Percentiles rank a stretch among this genome's conserved stretches.
These are phyloP conservation scores for Phylloporus arenicola DNA, from an alignment of 768 basidiomycete genomes.

Conservation along the genomic window DNA sequence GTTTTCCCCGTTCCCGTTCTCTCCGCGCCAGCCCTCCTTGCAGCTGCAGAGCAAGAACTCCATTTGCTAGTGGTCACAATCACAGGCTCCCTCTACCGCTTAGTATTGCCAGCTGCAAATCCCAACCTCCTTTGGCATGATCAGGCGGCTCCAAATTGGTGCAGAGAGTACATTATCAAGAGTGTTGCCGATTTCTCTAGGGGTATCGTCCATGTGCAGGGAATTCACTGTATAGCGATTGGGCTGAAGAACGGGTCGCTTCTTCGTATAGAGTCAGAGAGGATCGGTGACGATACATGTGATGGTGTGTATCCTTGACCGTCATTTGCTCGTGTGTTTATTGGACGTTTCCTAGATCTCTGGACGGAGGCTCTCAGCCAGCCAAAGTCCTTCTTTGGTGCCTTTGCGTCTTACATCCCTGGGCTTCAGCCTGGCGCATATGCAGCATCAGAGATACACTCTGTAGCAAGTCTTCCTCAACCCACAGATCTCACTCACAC, in stretches of 20 bases:
- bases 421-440: conserved; percentile 41
- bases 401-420: conserved; percentile 62
- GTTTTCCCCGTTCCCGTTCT: conserved; percentile 69
- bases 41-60: conserved; percentile 43
- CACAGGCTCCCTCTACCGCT: conserved; percentile 65
- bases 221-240: conserved; percentile 60
- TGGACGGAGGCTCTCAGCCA: conserved; percentile 67
- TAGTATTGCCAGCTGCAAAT: conserved; percentile 57
- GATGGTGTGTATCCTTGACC: conserved; percentile 46
- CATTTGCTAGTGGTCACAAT: conserved; percentile 68
- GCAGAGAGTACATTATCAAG: conserved; percentile 63
- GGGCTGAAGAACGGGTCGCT: conserved; percentile 57
- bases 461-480: conserved; percentile 67
- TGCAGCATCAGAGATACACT: conserved; percentile 57
- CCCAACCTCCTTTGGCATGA: conserved; percentile 55
- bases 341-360: conserved; percentile 42
- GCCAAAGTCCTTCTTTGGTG: conserved; percentile 60
- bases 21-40: conserved; percentile 58
- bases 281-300: conserved; percentile 45
- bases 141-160: conserved; percentile 50
- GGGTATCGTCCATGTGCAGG: conserved; percentile 60
- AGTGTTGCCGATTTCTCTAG: conserved; percentile 39
- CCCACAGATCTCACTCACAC: conserved; percentile 69
- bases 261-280: conserved; percentile 64
- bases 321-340: conserved; percentile 6